Evolutionary conservation across 148 eudicot genomes (phyloP), one percentile per base, ranked within the genome.

Genomic region (Simmondsia chinensis): DNA sequence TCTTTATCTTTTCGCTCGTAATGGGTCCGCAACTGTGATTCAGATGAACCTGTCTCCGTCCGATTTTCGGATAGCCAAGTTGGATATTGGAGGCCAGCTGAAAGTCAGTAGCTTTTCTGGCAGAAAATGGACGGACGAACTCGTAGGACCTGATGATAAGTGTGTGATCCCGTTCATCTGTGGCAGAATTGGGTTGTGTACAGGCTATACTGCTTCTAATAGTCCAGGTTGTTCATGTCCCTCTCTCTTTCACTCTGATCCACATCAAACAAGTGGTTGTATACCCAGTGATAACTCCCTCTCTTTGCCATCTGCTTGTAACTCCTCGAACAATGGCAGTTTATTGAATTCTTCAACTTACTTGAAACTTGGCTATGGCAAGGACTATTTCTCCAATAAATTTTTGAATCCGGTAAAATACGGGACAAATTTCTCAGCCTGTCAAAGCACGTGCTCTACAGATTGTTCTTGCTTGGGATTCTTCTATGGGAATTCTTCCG

Each of bases 391-490:
- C 54, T 39, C 74, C 4, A 65, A 48, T 23, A 54, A 66, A 51
- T 82, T 69, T 50, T 28, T 49, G 11, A 20, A 8, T 41, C 88
- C 96, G 11, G 29, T 13, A 5, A 54, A 42, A 34, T 54, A 43
- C 26, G 76, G 76, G 23, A 32, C 68, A n/a, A 60, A 64, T 38
- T 39, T 76, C 27, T 74, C 96, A 12, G 30, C 31, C 1, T 87
- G 96, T 67, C 54, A 68, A 61, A 60, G 65, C 52, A 47, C 70
- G 20, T 87, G 96, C 43, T 66, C 77, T 15, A 27, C 3, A 6
- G 72, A 74, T 33, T 87, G 96, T 38, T 58, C 83, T 30, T 87
- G 96, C 57, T 57, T 79, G 54, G 96, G 78, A 11, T 2, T 82
- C 16, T 79, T 79, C 48, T 67, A 66, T 66, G 62, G 42, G 15